A percentile compares a stretch with the other conserved stretches of the same genome.
phyloP scores from a whole-genome alignment of 2,329 filamentous ascomycete species.

The Aspergillus transmontanensis region DNA sequence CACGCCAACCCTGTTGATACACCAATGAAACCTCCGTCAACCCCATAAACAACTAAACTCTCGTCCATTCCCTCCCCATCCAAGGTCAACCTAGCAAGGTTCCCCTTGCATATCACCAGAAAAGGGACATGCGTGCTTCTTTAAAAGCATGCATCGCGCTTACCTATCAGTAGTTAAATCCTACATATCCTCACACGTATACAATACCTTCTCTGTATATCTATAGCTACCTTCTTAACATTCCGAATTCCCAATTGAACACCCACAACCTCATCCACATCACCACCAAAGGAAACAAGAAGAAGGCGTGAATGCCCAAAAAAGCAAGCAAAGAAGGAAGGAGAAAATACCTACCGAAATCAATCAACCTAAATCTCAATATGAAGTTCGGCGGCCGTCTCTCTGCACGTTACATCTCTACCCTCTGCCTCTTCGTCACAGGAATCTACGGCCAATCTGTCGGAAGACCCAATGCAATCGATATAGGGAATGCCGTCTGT shows the following conservation, averaged over 20 bases:
- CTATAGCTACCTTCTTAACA: not conserved
- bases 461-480: slow-evolving; percentile 10
- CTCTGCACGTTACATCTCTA: slow-evolving; percentile 16
- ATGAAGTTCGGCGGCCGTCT: slow-evolving; percentile 10
- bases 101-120: not conserved
- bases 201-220: not conserved
- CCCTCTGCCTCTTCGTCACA: slow-evolving; percentile 19
- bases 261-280: not conserved
- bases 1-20: not conserved
- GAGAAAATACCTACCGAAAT: not conserved
- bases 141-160: not conserved
- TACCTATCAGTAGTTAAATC: not conserved
- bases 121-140: not conserved
- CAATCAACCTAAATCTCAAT: not conserved
- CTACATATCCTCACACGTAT: not conserved
- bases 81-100: not conserved
- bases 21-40: not conserved
- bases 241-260: not conserved
- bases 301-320: too few species aligned
- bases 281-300: too few species aligned
- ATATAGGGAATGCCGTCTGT: slow-evolving; percentile 15
- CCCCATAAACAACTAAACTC: not conserved
- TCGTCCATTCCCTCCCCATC: not conserved
- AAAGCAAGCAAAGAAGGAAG: not conserved
- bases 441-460: slow-evolving; percentile 7